phyloP scores from a whole-genome alignment of 371 early-diverging fungal species.

The Fennellomyces sp. region DNA sequence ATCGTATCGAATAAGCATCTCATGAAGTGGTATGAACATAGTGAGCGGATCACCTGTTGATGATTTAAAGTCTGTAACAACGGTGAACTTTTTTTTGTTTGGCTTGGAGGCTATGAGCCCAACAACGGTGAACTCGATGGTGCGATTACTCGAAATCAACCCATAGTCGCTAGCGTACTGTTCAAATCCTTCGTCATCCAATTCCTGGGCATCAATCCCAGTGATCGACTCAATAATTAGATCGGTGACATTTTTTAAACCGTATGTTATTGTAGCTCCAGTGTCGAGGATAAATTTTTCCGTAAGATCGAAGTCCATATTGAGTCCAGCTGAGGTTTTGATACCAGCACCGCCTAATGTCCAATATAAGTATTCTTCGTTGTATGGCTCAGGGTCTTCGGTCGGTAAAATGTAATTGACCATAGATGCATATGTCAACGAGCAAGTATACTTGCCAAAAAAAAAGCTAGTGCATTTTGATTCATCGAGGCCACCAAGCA shows the following conservation, averaged over 20 bases:
- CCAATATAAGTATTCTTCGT: constrained; percentile 34
- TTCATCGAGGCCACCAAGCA: constrained; percentile 52
- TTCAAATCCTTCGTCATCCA: background rate
- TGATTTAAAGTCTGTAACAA: background rate
- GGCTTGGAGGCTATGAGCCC: no score
- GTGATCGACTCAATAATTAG: constrained; percentile 20
- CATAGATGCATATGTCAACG: constrained; percentile 38
- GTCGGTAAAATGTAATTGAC: constrained; percentile 19
- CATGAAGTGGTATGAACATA: constrained; percentile 29
- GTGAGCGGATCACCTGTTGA: constrained; percentile 18
- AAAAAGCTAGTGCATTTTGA: no score
- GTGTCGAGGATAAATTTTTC: constrained; percentile 47
- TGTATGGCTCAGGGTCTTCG: constrained; percentile 1
- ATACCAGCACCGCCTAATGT: constrained; percentile 27
- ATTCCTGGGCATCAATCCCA: background rate
- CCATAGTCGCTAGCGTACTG: constrained; percentile 23
- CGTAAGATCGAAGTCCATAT: constrained; percentile 6
- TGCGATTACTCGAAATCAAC: background rate
- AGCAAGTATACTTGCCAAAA: no score
- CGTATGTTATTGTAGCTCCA: constrained; percentile 46
- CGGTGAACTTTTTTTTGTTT: no score
- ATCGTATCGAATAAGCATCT: constrained; percentile 46
- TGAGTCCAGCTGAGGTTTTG: background rate
- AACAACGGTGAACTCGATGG: constrained; percentile 5
- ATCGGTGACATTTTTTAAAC: constrained; percentile 24